Evolutionary conservation across 1,284 basidiomycete genomes (phyloP), one percentile per base, ranked within the genome.

Genomic region (Ceratobasidium papillatum): DNA sequence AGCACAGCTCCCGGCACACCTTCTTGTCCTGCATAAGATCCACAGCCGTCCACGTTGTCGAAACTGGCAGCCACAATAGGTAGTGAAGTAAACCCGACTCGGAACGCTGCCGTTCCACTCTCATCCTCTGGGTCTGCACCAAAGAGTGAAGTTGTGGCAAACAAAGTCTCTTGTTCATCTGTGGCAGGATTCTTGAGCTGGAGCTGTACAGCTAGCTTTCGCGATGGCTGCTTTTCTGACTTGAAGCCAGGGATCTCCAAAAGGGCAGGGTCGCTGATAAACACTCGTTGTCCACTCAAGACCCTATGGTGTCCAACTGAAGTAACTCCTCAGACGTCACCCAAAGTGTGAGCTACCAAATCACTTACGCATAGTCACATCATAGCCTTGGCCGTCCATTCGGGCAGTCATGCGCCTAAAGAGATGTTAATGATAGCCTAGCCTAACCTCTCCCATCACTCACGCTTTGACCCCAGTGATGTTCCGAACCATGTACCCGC

Each of bases 271-370:
- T 96, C 94, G 77, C 91, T 91, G 78, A 96, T 85, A 79, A 93
- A 91, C 59, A 97, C 93, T 36, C 86, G 81, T 79, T 96, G 93
- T 0, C 94, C 94, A 0, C 89, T 87, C 64, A 90, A 87, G 52
- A 96, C 91, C 34, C 89, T 85, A 79, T 95, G 90, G 68, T 91
- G 93, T 0, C 94, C 95, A 77, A 97, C 94, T 96, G 74, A 3
- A 49, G 22, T 25, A 68, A 63, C 2, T 19, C 45, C 17, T 41
- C 2, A 56, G 38, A 43, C 14, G 27, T 12, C 34, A 22, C 14
- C 36, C 38, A 34, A 56, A 52, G 30, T 36, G n/a, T 45, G 41
- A 47, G 49, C 11, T 75, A 25, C 19, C 1, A 75, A 54, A 49
- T 79, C 5, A 81, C 92, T 79, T 78, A 95, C 94, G 84, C 84